phyloP scores from a whole-genome alignment of 495 filamentous ascomycete genomes.

The Durotheca rogersii region DNA sequence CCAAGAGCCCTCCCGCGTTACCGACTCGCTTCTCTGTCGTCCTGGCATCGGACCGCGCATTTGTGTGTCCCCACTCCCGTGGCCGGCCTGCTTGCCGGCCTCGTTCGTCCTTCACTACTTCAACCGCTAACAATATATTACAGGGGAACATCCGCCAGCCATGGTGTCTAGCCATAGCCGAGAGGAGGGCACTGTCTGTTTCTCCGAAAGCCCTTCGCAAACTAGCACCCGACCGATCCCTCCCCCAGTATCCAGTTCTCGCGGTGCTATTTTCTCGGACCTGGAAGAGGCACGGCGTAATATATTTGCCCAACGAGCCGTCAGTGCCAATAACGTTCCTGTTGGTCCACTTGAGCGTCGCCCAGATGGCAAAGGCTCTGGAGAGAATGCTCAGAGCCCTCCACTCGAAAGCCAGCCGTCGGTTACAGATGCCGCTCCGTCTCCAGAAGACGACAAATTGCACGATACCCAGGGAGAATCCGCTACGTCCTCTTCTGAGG shows the following conservation, averaged over 20 bases:
- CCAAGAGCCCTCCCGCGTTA: too few relatives aligned
- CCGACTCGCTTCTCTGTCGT: too few relatives aligned
- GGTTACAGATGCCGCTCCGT: too few relatives aligned
- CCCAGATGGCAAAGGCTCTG: background rate
- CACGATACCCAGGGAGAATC: background rate
- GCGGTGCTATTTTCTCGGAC: constrained; percentile 16
- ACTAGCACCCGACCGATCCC: background rate
- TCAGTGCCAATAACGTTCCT: background rate
- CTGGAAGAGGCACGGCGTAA: constrained; percentile 23
- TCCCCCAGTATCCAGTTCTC: constrained; percentile 1
- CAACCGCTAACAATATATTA: constrained; percentile 1
- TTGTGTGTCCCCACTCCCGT: too few relatives aligned
- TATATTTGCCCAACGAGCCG: constrained; percentile 8
- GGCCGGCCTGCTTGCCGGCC: too few relatives aligned
- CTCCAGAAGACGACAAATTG: too few relatives aligned
- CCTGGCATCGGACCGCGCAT: too few relatives aligned
- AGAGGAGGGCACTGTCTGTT: background rate
- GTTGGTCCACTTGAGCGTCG: too few relatives aligned
- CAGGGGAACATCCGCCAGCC: background rate
- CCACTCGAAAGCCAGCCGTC: too few relatives aligned
- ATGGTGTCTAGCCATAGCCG: constrained; percentile 6
- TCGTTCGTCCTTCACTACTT: too few relatives aligned
- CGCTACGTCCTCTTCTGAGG: background rate
- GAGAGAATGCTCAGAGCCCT: background rate
- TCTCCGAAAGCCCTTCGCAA: background rate